Evolutionary conservation across 2,329 filamentous ascomycete genomes (phyloP).

Genomic region (Beauveria caledonica): DNA sequence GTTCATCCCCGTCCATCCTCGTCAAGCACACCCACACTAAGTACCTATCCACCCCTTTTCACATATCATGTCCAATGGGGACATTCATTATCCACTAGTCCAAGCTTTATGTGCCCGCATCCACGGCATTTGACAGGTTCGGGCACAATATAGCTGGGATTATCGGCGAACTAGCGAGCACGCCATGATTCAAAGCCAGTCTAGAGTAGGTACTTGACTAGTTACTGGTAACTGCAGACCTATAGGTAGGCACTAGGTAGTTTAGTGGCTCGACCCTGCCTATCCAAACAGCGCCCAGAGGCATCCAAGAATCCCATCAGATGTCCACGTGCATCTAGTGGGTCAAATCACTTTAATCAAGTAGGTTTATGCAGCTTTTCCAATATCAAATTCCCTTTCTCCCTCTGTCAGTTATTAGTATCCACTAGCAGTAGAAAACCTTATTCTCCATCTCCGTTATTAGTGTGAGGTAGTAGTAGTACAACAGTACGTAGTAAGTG

Average conservation of each 20-base stretch:
- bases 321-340: background rate
- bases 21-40: background rate
- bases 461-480: no score
- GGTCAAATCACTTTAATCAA: background rate
- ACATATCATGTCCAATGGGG: background rate
- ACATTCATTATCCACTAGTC: background rate
- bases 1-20: background rate
- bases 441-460: background rate
- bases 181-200: background rate
- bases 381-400: background rate
- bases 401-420: background rate
- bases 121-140: background rate
- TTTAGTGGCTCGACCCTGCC: background rate
- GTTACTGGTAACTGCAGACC: no score
- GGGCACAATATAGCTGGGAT: background rate
- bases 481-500: background rate
- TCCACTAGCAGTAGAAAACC: background rate
- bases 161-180: background rate
- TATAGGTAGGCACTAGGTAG: background rate
- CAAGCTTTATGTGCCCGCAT: background rate
- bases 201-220: background rate
- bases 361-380: background rate
- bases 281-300: background rate
- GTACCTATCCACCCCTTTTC: background rate
- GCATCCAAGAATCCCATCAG: background rate